Conservation (phyloP, 2,329 filamentous ascomycete genomes). For the Annulohypoxylon truncatum region DNA sequence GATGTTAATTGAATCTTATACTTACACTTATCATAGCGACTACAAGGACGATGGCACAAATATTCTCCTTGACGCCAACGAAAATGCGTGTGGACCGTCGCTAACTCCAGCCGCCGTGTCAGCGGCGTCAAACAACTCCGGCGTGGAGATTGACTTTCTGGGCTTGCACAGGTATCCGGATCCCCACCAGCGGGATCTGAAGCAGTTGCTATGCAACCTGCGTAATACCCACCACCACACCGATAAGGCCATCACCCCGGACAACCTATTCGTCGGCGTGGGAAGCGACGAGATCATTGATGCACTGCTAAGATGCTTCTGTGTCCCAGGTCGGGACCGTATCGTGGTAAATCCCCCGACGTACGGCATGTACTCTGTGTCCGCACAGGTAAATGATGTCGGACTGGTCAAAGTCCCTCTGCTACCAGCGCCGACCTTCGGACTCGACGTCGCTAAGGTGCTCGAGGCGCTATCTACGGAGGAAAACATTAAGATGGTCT, state of each 20-base stretch:
- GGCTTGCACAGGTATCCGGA: constrained; percentile 95
- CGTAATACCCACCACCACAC: constrained; percentile 90
- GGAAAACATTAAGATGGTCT: constrained; percentile 83
- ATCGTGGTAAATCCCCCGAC: constrained; percentile 96
- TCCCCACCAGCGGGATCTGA: constrained; percentile 89
- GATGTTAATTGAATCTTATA: constrained; percentile 9
- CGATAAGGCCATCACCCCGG: constrained; percentile 75
- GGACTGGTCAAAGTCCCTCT: constrained; percentile 88
- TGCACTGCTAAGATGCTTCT: constrained; percentile 92
- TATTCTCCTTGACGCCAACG: constrained; percentile 95
- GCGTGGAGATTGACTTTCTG: constrained; percentile 76
- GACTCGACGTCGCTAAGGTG: constrained; percentile 77
- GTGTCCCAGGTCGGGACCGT: constrained; percentile 84
- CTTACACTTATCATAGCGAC: constrained; percentile 71
- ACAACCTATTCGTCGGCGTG: constrained; percentile 92
- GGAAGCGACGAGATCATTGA: constrained; percentile 98
- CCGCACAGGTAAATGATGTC: constrained; percentile 93
- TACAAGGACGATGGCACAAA: constrained; percentile 99
- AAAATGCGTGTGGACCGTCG: constrained; percentile 93
- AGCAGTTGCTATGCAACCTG: constrained; percentile 85
- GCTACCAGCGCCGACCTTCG: constrained; percentile 76
- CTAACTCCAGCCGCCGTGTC: constrained; percentile 66
- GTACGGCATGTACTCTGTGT: constrained; percentile 98
- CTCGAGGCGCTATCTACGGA: constrained; percentile 69
- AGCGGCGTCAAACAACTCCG: constrained; percentile 54